A percentile compares a stretch with the other conserved stretches of the same genome.
Evolutionary conservation across 2,329 filamentous ascomycete genomes (phyloP).

Genomic region (Cercospora citrullina): DNA sequence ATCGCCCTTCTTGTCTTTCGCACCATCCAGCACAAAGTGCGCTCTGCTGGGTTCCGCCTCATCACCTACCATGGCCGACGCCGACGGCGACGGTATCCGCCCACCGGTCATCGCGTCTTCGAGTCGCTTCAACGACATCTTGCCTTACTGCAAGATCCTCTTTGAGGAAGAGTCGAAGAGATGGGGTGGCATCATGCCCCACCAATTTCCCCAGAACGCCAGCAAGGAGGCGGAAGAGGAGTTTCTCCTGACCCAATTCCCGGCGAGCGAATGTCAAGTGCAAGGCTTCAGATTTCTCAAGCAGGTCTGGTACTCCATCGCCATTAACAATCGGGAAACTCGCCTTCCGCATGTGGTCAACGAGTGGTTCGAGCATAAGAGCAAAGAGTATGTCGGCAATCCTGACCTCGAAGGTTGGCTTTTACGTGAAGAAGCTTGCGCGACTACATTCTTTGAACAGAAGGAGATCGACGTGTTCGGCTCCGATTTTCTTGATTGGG

Average conservation of each 20-base stretch:
- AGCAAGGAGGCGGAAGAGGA: constrained; percentile 34
- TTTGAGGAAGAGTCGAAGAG: constrained; percentile 29
- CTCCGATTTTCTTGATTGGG: constrained; percentile 24
- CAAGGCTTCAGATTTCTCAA: constrained; percentile 41
- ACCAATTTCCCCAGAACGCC: constrained; percentile 36
- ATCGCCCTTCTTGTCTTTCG: neutral
- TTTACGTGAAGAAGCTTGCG: constrained; percentile 22
- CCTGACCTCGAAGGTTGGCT: constrained; percentile 26
- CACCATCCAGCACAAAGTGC: neutral
- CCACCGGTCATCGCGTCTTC: constrained; percentile 35
- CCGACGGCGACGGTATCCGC: constrained; percentile 1
- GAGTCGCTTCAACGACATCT: constrained; percentile 34
- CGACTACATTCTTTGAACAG: constrained; percentile 30
- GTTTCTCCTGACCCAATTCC: constrained; percentile 36
- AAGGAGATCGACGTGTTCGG: constrained; percentile 25
- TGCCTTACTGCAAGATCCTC: constrained; percentile 34
- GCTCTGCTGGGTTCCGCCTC: neutral
- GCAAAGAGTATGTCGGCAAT: constrained; percentile 26
- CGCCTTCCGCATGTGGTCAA: constrained; percentile 31
- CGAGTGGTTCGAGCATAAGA: constrained; percentile 31
- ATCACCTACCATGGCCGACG: constrained; percentile 22
- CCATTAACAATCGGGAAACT: constrained; percentile 35
- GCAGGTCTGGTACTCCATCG: constrained; percentile 37
- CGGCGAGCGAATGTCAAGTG: constrained; percentile 31
- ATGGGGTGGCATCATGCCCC: constrained; percentile 36